A percentile compares a stretch with the other conserved stretches of the same genome.
phyloP scores from a whole-genome alignment of 1,139 yeast genomes.

The Pichia sp. region DNA sequence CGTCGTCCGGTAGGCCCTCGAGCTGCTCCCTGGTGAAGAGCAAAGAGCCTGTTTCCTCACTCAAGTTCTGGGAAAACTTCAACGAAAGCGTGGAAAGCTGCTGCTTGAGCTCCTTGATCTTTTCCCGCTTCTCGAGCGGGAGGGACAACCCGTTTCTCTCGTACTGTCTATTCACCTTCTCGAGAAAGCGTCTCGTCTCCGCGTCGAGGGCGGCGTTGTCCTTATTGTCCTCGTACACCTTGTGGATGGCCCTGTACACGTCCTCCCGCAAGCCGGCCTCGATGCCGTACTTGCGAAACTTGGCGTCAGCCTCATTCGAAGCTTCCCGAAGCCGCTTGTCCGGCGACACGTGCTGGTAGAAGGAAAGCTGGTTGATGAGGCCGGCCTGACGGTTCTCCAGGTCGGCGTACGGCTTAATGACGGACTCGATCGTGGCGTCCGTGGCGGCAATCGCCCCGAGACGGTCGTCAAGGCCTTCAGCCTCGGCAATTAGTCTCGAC shows the following conservation, averaged over 20 bases:
- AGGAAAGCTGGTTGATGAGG: slow-evolving; percentile 47
- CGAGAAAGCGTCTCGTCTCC: slow-evolving; percentile 55
- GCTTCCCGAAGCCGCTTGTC: slow-evolving; percentile 65
- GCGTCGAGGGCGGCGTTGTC: slow-evolving; percentile 36
- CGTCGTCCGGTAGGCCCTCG: slow-evolving; percentile 67
- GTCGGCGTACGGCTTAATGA: slow-evolving; percentile 48
- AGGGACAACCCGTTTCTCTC: slow-evolving; percentile 66
- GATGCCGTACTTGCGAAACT: slow-evolving; percentile 51
- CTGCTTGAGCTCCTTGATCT: slow-evolving; percentile 54
- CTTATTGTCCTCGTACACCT: slow-evolving; percentile 39
- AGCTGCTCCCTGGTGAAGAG: slow-evolving; percentile 60
- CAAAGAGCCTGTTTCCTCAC: slow-evolving; percentile 63
- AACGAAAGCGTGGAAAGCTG: slow-evolving; percentile 54
- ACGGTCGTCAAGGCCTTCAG: slow-evolving; percentile 46
- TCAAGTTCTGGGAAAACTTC: slow-evolving; percentile 58
- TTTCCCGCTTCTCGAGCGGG: slow-evolving; percentile 49
- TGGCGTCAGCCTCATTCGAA: slow-evolving; percentile 57
- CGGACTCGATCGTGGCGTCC: slow-evolving; percentile 54
- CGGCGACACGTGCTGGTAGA: slow-evolving; percentile 66
- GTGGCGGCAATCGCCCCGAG: slow-evolving; percentile 41
- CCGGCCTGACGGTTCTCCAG: slow-evolving; percentile 46
- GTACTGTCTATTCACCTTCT: slow-evolving; percentile 51
- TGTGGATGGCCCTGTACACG: slow-evolving; percentile 54
- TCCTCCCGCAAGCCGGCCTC: slow-evolving; percentile 67
- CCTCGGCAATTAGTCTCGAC: slow-evolving; percentile 41